Evolutionary conservation across 345 rosid genomes (phyloP), one percentile per base, ranked within the genome.

Genomic region (Bruguiera parviflora): DNA sequence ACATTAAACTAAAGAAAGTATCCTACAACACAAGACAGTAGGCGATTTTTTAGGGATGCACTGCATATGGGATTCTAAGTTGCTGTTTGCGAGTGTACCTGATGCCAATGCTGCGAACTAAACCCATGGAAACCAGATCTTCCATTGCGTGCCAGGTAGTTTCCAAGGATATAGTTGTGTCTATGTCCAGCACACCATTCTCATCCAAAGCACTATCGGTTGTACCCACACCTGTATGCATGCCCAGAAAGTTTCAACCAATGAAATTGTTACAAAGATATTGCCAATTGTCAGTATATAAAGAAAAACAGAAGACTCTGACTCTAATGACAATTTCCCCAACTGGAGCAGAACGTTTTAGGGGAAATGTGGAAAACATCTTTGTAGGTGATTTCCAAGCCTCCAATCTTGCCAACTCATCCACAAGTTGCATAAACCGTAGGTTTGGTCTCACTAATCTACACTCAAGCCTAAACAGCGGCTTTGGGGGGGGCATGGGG

Each of bases 111-210:
- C 97, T 93, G 53, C 91, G 94, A 73, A 83, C 94, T 71, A 91
- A 82, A 57, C 94, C 92, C 94, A 80, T 80, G 52, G 94, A 84
- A 70, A 88, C 92, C 63, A 93, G 86, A 77, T 82, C 86, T 86
- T 93, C 98, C 98, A 91, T 93, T 57, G 80, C 81, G 79, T 80
- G 97, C 98, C 97, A 93, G 52, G 98, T 93, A 18, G 86, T 85
- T 72, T 91, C 96, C 79, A 91, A 68, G 49, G 98, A 83, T 51
- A 88, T 84, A 13, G 84, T 89, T 15, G 92, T 91, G 82, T 93
- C 91, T 4, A 91, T 88, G 27, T 91, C 97, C 78, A 91, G 80
- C 31, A 89, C 81, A 15, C 96, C 97, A 71, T 93, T 92, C 39
- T 79, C 87, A 6, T 80, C 97, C 75, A 85, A 63, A 33, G 94